Conservation (phyloP, 345 rosid genomes). For the Nephelium lappaceum region DNA sequence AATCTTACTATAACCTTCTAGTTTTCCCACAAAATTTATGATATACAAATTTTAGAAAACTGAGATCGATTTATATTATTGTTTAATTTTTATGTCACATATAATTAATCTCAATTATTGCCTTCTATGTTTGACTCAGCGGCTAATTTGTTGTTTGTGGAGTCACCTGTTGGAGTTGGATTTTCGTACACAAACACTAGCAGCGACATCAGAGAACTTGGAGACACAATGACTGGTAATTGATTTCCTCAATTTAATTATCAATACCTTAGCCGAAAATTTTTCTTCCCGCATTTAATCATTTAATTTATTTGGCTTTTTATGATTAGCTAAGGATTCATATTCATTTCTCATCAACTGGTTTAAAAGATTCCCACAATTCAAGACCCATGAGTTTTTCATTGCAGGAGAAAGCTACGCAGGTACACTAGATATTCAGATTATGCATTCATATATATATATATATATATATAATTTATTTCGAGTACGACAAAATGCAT, state of each 20-base stretch:
- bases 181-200: constrained; percentile 62
- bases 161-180: constrained; percentile 71
- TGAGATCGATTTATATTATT: no score
- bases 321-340: constrained; percentile 51
- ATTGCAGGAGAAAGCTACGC: constrained; percentile 79
- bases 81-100: no score
- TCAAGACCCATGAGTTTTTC: constrained; percentile 58
- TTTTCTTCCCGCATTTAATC: not conserved
- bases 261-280: not conserved
- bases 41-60: no score
- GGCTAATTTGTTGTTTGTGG: constrained; percentile 68
- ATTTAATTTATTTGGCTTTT: not conserved
- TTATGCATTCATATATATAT: no score
- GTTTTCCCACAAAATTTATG: no score
- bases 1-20: no score
- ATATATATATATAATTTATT: no score
- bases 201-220: constrained; percentile 47
- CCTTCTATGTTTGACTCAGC: constrained; percentile 26
- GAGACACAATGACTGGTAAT: constrained; percentile 58
- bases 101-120: no score
- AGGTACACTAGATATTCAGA: constrained; percentile 32
- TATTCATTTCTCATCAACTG: constrained; percentile 61
- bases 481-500: no score
- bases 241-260: not conserved
- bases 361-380: constrained; percentile 72